Percentiles rank a stretch among this genome's conserved stretches.
Conservation (phyloP, 2,329 filamentous ascomycete genomes). For the Alternaria conjuncta region DNA sequence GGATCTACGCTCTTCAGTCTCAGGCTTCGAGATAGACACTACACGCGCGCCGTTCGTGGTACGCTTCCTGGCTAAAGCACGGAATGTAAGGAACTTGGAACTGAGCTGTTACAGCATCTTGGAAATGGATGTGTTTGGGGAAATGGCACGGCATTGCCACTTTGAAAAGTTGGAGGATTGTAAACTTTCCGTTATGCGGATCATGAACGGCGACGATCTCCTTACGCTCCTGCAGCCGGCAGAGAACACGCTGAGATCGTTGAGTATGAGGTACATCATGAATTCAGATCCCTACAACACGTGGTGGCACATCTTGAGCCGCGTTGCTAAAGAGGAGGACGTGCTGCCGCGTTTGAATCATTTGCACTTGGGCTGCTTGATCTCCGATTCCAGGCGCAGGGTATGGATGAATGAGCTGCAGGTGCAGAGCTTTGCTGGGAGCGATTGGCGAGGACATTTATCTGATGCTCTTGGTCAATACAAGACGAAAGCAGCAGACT, state of each 20-base stretch:
- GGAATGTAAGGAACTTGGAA: conserved; percentile 19
- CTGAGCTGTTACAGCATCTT: conserved; percentile 35
- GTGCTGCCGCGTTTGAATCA: conserved; percentile 10
- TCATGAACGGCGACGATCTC: conserved; percentile 17
- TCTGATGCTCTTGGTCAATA: conserved; percentile 3
- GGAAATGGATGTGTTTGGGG: conserved; percentile 29
- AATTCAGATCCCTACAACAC: conserved; percentile 11
- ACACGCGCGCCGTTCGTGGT: conserved; percentile 33
- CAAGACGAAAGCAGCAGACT: conserved; percentile 11
- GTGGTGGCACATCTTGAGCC: conserved; percentile 24
- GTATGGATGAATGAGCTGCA: conserved; percentile 10
- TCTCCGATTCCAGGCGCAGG: neutral
- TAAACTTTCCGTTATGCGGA: conserved; percentile 24
- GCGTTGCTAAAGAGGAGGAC: conserved; percentile 8
- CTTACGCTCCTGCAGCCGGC: conserved; percentile 20
- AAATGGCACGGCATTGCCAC: conserved; percentile 29
- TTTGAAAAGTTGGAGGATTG: conserved; percentile 22
- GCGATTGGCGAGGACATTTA: conserved; percentile 12
- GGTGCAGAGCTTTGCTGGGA: conserved; percentile 6
- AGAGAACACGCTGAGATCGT: conserved; percentile 8
- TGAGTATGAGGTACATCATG: conserved; percentile 20
- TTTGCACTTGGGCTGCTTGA: conserved; percentile 18
- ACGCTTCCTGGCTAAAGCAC: conserved; percentile 34
- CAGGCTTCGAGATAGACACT: conserved; percentile 28
- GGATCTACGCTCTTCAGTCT: conserved; percentile 34